Percentiles rank a stretch among this genome's conserved stretches.
Conservation (phyloP, 1,139 yeast species). For the Blastobotrys arbuscula region DNA sequence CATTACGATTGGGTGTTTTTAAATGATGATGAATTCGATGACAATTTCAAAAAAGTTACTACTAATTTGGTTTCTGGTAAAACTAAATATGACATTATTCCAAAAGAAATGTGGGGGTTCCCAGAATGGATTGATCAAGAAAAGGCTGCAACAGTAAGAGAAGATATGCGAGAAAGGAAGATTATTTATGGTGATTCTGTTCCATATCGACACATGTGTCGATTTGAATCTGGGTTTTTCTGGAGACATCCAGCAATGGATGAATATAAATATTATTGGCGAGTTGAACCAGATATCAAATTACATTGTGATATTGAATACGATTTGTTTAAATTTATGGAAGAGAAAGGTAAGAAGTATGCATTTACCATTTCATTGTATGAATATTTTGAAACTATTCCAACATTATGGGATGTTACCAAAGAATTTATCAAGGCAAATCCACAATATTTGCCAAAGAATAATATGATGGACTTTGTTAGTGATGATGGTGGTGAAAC, state of each 20-base stretch:
- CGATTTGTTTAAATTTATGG: slow-evolving; percentile 81
- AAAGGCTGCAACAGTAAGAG: slow-evolving; percentile 53
- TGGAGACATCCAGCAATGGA: slow-evolving; percentile 69
- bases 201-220: slow-evolving; percentile 82
- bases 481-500: slow-evolving; percentile 59
- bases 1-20: slow-evolving; percentile 77
- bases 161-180: slow-evolving; percentile 41
- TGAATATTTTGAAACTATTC: slow-evolving; percentile 75
- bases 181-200: slow-evolving; percentile 64
- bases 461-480: slow-evolving; percentile 65
- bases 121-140: slow-evolving; percentile 63
- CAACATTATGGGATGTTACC: slow-evolving; percentile 76
- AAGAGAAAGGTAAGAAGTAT: slow-evolving; percentile 65
- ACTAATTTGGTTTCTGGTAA: slow-evolving; percentile 51
- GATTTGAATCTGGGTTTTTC: slow-evolving; percentile 90
- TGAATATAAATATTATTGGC: slow-evolving; percentile 86
- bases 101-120: slow-evolving; percentile 68
- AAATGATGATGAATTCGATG: slow-evolving; percentile 57
- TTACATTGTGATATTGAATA: slow-evolving; percentile 77
- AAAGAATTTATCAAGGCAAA: slow-evolving; percentile 57
- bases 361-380: slow-evolving; percentile 81
- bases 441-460: slow-evolving; percentile 52
- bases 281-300: slow-evolving; percentile 89
- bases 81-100: slow-evolving; percentile 60
- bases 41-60: slow-evolving; percentile 45